phyloP scores from a whole-genome alignment of 83 land plant genomes.

The Picea mariana region DNA sequence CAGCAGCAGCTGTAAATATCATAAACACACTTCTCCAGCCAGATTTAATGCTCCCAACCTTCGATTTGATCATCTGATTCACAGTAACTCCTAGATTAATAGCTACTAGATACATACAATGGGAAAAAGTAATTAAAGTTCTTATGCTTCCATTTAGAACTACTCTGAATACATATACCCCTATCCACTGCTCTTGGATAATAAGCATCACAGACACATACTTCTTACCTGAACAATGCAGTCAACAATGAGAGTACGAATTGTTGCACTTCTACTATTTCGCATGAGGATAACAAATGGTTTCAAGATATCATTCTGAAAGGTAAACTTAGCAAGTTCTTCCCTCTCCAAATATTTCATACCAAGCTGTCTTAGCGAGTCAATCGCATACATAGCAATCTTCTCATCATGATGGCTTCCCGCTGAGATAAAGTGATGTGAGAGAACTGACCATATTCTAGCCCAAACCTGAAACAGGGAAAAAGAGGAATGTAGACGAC shows the following conservation, averaged over 20 bases:
- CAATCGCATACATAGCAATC: slow-evolving; percentile 97
- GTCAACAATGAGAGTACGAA: slow-evolving; percentile 92
- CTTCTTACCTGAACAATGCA: slow-evolving; percentile 89
- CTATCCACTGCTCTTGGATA: neutral
- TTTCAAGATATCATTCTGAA: slow-evolving; percentile 96
- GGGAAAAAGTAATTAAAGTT: neutral
- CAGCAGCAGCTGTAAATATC: slow-evolving; percentile 94
- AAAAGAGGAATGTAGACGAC: neutral
- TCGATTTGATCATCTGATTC: slow-evolving; percentile 94
- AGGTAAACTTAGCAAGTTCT: slow-evolving; percentile 88
- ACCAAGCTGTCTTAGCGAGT: slow-evolving; percentile 93
- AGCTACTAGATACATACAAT: neutral
- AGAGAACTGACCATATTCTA: slow-evolving; percentile 89
- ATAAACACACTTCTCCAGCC: slow-evolving; percentile 97
- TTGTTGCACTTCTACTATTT: slow-evolving; percentile 61
- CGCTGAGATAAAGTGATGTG: slow-evolving; percentile 93
- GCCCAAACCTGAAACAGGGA: slow-evolving; percentile 85
- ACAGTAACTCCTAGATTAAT: slow-evolving; percentile 1
- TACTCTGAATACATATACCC: neutral
- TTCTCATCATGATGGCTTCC: slow-evolving; percentile 97
- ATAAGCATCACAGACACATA: neutral
- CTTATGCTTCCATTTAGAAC: neutral
- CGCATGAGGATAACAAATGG: slow-evolving; percentile 95
- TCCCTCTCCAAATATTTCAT: slow-evolving; percentile 96
- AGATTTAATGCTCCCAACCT: slow-evolving; percentile 91